A percentile compares a stretch with the other conserved stretches of the same genome.
These are phyloP conservation scores for Neocatenulostroma microsporum DNA, from an alignment of 2,329 filamentous ascomycete genomes.

Conservation along the genomic window DNA sequence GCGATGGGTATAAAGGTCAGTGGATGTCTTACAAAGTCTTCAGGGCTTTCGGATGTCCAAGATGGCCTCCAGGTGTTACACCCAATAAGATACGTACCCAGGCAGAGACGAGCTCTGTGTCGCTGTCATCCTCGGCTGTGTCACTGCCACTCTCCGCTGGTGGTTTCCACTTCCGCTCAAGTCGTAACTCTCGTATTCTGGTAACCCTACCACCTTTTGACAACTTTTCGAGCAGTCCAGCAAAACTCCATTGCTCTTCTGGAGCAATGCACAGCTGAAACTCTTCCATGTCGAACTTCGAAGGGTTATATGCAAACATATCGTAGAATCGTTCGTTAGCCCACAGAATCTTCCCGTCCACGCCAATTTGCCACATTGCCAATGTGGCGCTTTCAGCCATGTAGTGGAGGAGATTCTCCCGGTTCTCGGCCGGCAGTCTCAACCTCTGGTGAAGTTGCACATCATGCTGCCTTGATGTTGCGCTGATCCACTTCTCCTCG, in stretches of 20 bases:
- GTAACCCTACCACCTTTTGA: constrained; percentile 6
- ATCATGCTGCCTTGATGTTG: constrained; percentile 10
- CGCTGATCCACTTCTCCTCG: constrained; percentile 14
- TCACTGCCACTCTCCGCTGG: constrained; percentile 6
- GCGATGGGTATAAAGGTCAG: too few relatives aligned
- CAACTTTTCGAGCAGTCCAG: constrained; percentile 6
- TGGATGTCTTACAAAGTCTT: too few relatives aligned
- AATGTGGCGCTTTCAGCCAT: constrained; percentile 35
- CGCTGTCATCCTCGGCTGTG: neutral
- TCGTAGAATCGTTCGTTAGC: constrained; percentile 30
- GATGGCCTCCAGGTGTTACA: too few relatives aligned
- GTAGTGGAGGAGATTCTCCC: constrained; percentile 30
- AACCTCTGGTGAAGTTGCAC: constrained; percentile 8
- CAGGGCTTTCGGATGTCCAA: too few relatives aligned
- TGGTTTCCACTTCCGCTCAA: constrained; percentile 13
- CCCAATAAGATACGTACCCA: neutral
- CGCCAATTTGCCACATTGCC: constrained; percentile 25
- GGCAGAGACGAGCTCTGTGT: neutral
- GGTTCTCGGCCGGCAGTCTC: constrained; percentile 13
- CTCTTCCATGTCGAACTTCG: constrained; percentile 9
- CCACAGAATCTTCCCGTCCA: constrained; percentile 30
- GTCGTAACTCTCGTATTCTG: constrained; percentile 11
- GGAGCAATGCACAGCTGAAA: constrained; percentile 6
- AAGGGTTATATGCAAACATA: constrained; percentile 15
- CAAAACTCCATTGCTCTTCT: constrained; percentile 5